phyloP scores from a whole-genome alignment of 2,329 filamentous ascomycete genomes.

The Lasiodiplodia sp. region DNA sequence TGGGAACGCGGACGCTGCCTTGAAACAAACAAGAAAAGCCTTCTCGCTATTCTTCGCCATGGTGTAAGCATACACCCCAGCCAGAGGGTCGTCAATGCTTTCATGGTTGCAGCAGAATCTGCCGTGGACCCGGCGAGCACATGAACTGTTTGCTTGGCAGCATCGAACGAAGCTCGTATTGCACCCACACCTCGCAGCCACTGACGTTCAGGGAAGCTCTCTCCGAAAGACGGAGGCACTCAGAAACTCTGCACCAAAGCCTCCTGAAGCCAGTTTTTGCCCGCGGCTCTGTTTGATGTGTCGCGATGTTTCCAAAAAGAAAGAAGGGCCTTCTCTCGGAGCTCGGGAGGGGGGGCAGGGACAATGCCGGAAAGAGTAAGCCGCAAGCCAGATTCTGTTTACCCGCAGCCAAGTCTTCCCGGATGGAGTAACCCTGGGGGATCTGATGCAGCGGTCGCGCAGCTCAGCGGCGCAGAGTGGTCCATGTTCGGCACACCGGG shows the following conservation, averaged over 20 bases:
- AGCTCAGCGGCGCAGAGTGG: not conserved
- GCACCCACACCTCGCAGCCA: not conserved
- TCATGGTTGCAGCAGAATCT: not conserved
- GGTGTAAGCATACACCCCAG: not conserved
- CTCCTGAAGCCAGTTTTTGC: not conserved
- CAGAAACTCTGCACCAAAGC: not conserved
- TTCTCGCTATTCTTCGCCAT: not conserved
- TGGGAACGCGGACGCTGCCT: not conserved
- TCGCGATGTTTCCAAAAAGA: not conserved
- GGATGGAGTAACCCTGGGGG: not conserved
- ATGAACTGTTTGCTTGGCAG: not conserved
- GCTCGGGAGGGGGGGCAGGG: not conserved
- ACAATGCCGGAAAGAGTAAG: not conserved
- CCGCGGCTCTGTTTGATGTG: not conserved
- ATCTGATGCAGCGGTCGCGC: conserved; percentile 4
- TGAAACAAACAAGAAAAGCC: not conserved
- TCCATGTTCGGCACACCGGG: conserved; percentile 4
- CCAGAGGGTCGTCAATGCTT: not conserved
- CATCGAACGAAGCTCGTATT: not conserved
- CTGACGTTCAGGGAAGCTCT: not conserved
- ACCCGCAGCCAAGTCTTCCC: not conserved
- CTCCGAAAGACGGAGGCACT: not conserved
- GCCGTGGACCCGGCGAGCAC: not conserved
- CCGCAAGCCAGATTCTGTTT: not conserved
- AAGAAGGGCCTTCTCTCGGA: conserved; percentile 8